Conservation (phyloP, 108 stramenopile species). For the Skeletonema marinoi region DNA sequence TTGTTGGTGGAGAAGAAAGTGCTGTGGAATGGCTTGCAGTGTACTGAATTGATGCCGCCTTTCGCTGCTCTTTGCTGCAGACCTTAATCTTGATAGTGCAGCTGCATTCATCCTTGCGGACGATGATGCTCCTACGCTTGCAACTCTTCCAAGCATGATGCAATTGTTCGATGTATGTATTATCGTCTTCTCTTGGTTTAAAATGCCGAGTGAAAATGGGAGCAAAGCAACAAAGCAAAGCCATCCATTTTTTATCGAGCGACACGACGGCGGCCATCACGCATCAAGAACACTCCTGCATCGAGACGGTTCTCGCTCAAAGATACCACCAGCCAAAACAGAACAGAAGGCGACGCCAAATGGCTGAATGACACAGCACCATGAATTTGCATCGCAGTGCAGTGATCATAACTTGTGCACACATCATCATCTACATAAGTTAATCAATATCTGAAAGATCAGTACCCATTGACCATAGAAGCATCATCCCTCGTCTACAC, state of each 20-base stretch:
- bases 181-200: too few relatives aligned
- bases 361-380: background rate
- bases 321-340: background rate
- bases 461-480: too few relatives aligned
- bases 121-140: background rate
- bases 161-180: background rate
- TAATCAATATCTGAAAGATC: too few relatives aligned
- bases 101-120: background rate
- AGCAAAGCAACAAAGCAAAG: background rate
- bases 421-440: too few relatives aligned
- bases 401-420: too few relatives aligned
- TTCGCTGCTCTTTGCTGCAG: background rate
- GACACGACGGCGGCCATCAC: background rate
- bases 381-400: too few relatives aligned
- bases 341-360: background rate
- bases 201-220: too few relatives aligned
- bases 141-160: background rate
- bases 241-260: background rate
- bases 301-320: background rate
- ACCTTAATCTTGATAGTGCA: background rate
- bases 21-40: background rate
- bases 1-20: background rate
- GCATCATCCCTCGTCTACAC: too few relatives aligned
- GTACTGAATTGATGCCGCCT: background rate
- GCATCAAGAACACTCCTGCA: background rate